Evolutionary conservation across 2,329 filamentous ascomycete genomes (phyloP), one percentile per base, ranked within the genome.

Genomic region (Fusarium cyanostomum): DNA sequence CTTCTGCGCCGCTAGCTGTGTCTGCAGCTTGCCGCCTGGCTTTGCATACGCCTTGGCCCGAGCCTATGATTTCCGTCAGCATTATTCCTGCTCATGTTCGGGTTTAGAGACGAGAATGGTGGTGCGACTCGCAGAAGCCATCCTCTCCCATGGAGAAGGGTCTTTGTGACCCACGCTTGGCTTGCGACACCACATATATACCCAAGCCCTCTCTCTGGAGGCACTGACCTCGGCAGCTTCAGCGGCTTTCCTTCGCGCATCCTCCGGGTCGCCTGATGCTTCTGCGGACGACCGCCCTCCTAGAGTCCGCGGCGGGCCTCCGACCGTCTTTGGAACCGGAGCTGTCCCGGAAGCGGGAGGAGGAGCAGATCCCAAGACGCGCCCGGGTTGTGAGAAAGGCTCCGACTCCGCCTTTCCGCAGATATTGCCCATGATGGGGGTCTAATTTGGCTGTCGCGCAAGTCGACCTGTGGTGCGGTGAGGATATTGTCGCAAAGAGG

Each of bases 181-280:
- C 21, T 21, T 21, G 21, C 21, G 21, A 21, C 6, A 21, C 21
- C 21, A 21, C 21, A 6, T 21, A 4, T 21, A 11, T n/a, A 15
- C 8, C 18, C 38, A 8, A 11, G 26, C 12, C 12, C 11, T 24
- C 18, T 24, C 11, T 24, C 18, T 24, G 30, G 24, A 15, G 27
- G 37, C 50, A 80, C 87, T 73, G 76, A 96, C 93, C 88, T 96
- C 91, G 59, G 94, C 94, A 49, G 93, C 94, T 65, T 87, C 85
- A 1, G 92, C 92, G 5, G 94, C 94, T 59, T 87, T 91, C 52
- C 81, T 83, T 56, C 89, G 84, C 30, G 92, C 89, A 73, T 94
- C 89, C 16, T 81, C 80, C 3, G 77, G 71, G 49, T 70, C 71
- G 28, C 67, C 68, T 60, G 59, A 66, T 35, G 65, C 68, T 5